Base-by-base conservation (phyloP, 306 rosid genomes). In the Gynostemma pentaphyllum region DNA sequence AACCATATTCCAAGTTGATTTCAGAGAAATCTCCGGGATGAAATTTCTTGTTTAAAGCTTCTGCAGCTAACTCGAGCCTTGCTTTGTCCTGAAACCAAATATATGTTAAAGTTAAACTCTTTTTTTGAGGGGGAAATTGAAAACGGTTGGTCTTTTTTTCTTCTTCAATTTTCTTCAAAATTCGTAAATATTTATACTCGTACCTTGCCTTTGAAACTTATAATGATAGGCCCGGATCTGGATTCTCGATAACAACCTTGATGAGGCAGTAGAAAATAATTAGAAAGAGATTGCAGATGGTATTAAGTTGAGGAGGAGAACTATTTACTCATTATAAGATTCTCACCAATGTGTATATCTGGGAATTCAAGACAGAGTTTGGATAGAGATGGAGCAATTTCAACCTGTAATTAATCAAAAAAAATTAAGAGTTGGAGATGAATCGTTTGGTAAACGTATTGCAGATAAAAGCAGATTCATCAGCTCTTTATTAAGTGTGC, bases 321-420 rank as follows among this genome's bases (percentile, higher is more conserved):
- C 49, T 34, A 67, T n/a, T n/a, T 44, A 19, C 62, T 54, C 28
- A 66, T 70, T 53, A 51, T 8, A 55, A 62, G 72, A 45, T 36
- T 74, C 85, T 71, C 75, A 92, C 99, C 89, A 70, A 88, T 84
- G 75, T 67, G 74, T 29, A 92, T 72, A 60, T 88, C 98, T 28
- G 98, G 95, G 72, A 82, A 92, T 75, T 86, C 94, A 53, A 92
- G 95, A 76, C 87, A 79, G 26, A 86, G 88, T 72, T 86, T 82
- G 45, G 87, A 81, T 11, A 92, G 70, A 65, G 90, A 85, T 67
- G 75, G 91, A 63, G 98, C 96, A 62, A 77, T 75, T 79, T 81
- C 95, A 50, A 86, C 83, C 98, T 86, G 94, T 69, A 79, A 73
- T 61, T 70, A 51, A 21, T 23, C 60, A 62, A 14, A 62, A 68